Base-by-base conservation (phyloP, 192 early-diverging fungal species). In the Dissophora globulifera region DNA sequence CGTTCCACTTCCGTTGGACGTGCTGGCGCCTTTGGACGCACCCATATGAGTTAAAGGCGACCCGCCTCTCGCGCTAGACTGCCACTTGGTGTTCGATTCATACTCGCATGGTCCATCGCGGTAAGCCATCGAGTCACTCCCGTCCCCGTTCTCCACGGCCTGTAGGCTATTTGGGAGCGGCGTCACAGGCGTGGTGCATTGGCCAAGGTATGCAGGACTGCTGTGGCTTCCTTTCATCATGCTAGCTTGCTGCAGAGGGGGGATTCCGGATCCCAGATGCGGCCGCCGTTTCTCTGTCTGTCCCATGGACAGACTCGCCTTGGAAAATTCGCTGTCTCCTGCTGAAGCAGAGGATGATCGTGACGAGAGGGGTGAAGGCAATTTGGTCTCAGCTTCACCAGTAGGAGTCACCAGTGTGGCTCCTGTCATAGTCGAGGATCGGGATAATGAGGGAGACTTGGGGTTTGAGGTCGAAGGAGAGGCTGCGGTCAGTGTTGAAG, bases 211-310 rank as follows among this genome's bases (percentile, higher is more conserved):
- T 19, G 71, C 45, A n/a, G 71, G 50, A 38, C 57, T 66, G 15
- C 56, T 75, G 19, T n/a, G 53, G 20, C 58, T 64, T 32, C 58
- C 69, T 31, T 63, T 74, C 60, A 63, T 58, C 7, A 29, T 3
- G 3, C 15, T 22, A 20, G 56, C 1, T 58, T 46, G 49, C 10
- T 53, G 25, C 30, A 59, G 25, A 17, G 57, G 57, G 9, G 43
- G 7, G 25, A 59, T 23, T 2, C 29, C 29, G 3, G 57, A 46
- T 31, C 57, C 42, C 1, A 59, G 35, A 29, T 58, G 7, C 42
- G 62, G 33, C 16, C 46, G 64, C 19, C 46, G 19, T 38, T 32
- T 23, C 48, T 48, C 47, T 19, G 11, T 20, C 1, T 43, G 51
- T 25, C 22, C 45, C 1, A 69, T 49, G 1, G 67, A 17, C 16